Evolutionary conservation across 2,329 filamentous ascomycete species (phyloP).

Genomic region (Xylaria sp.): DNA sequence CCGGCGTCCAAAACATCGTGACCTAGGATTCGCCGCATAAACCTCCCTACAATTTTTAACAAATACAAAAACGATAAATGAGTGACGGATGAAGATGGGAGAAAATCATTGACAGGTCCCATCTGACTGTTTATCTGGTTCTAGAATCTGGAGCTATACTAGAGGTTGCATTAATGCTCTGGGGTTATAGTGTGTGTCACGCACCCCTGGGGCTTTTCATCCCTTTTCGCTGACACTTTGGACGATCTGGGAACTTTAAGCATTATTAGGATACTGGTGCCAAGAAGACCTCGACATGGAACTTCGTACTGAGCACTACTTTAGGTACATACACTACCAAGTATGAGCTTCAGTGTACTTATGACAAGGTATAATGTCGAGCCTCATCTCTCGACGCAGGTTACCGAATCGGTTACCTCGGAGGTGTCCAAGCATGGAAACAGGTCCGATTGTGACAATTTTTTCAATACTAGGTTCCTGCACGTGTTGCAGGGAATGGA

Average conservation of each 20-base stretch:
- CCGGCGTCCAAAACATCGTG: constrained; percentile 28
- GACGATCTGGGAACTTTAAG: constrained; percentile 25
- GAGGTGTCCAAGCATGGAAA: constrained; percentile 10
- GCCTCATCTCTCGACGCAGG: not conserved
- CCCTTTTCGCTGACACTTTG: constrained; percentile 12
- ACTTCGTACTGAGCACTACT: too few species aligned
- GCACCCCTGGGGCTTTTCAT: constrained; percentile 12
- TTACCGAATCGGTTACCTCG: not conserved
- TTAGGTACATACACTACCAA: too few species aligned
- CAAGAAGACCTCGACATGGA: too few species aligned
- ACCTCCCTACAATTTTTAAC: constrained; percentile 10
- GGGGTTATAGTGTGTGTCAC: constrained; percentile 9
- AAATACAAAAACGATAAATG: constrained; percentile 13
- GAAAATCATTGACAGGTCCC: not conserved
- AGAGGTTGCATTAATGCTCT: not conserved
- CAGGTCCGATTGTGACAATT: constrained; percentile 11
- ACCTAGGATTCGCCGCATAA: not conserved
- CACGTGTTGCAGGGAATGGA: constrained; percentile 7
- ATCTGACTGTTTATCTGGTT: not conserved
- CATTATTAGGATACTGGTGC: constrained; percentile 14
- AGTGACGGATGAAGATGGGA: constrained; percentile 13
- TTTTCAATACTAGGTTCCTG: constrained; percentile 20
- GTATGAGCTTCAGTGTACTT: too few species aligned
- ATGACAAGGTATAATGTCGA: constrained; percentile 10
- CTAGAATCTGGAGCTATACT: constrained; percentile 1